Base-by-base conservation (phyloP, 345 rosid species). In the Corymbia maculata region DNA sequence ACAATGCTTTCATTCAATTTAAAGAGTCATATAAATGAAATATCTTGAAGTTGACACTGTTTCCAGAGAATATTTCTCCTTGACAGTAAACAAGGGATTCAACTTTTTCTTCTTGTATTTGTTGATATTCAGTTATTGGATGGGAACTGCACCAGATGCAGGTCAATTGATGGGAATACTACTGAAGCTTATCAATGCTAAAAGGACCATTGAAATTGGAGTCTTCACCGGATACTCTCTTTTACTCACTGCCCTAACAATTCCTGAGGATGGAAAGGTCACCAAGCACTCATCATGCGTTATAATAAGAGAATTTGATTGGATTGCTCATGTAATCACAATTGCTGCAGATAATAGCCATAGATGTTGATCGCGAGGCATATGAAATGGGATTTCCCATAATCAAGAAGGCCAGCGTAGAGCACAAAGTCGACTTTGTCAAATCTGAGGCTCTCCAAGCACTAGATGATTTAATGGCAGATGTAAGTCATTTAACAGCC, bases 171-270 rank as follows among this genome's bases (percentile, higher is more conserved):
- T 96, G 55, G 90, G 86, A 52, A 93, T 95, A 92, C 92, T 95
- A 45, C 86, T 97, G 91, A 91, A 92, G 87, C 93, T 97, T 19
- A 86, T 90, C 13, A 91, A 95, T 87, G 95, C 97, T 3, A 95
- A 90, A 49, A 95, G 85, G 87, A 96, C 95, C 2, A 96, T 95
- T 32, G 96, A 96, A 88, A 55, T 97, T 28, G 97, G 98, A 36
- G 97, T 95, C 87, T 95, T 91, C 92, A 95, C 98, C 55, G 97
- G 99, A 26, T 97, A 97, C 91, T 95, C 99, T 85, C 99, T 95
- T 90, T 96, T 97, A 61, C 96, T 94, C 87, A 95, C 98, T 61
- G 98, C 97, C 85, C 97, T 95, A 85, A 87, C 94, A 28, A 90
- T 97, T 85, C 99, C 99, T 6, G 91, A 94, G 10, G 97, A 97